Conservation (phyloP, 23 red algal species). For the Pyropia haitanensis region DNA sequence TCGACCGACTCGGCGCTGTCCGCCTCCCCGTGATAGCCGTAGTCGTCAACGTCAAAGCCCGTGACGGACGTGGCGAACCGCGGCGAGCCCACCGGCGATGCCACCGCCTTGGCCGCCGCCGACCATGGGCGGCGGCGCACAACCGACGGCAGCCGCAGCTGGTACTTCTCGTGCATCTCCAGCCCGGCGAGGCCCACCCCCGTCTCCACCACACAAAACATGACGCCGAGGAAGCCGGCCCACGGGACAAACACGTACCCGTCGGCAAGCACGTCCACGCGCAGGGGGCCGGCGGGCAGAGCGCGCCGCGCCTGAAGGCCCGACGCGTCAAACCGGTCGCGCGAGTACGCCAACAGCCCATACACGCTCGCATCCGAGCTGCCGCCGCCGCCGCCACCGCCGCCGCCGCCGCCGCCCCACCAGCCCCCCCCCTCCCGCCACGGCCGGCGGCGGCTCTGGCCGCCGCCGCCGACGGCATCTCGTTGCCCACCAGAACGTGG, state of each 20-base stretch:
- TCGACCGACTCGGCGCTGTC: no score
- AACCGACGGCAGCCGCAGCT: slow-evolving; percentile 9
- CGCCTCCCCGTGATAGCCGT: no score
- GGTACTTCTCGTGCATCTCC: slow-evolving; percentile 37
- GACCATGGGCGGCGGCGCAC: no score
- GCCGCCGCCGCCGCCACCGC: background rate
- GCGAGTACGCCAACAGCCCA: slow-evolving; percentile 53
- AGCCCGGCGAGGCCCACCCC: background rate
- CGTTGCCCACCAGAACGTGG: slow-evolving; percentile 55
- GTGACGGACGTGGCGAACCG: no score
- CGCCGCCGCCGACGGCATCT: slow-evolving; percentile 2
- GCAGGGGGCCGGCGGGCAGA: slow-evolving; percentile 41
- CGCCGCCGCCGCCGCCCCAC: background rate
- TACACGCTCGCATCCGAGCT: slow-evolving; percentile 4
- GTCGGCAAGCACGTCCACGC: slow-evolving; percentile 64
- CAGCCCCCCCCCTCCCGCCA: no score
- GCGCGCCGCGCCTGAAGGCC: slow-evolving; percentile 40
- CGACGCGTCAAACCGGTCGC: slow-evolving; percentile 49
- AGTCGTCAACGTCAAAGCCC: no score
- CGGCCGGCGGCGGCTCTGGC: background rate
- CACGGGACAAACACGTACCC: slow-evolving; percentile 69
- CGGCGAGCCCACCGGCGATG: no score
- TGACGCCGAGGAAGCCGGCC: slow-evolving; percentile 26
- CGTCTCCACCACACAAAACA: no score
- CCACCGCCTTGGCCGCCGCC: no score